Conservation (phyloP, 2,329 filamentous ascomycete species). For the Pyrenochaeta sp. region DNA sequence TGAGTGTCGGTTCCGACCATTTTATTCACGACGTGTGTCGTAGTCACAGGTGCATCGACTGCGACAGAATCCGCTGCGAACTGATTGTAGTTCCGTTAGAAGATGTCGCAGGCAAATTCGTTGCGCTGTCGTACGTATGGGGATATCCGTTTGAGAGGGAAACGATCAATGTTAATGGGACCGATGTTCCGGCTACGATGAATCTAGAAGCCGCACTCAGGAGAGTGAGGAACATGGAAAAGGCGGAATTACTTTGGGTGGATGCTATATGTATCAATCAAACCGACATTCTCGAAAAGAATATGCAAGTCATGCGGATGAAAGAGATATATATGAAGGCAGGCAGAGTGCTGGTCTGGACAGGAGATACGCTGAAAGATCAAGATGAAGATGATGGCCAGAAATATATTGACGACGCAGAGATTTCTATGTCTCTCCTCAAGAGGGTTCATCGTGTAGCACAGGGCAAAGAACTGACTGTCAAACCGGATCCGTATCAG, state of each 20-base stretch:
- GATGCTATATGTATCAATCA: slow-evolving; percentile 23
- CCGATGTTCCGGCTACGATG: neutral
- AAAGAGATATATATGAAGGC: slow-evolving; percentile 18
- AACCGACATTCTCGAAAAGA: slow-evolving; percentile 14
- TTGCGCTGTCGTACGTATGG: slow-evolving; percentile 14
- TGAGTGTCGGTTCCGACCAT: neutral
- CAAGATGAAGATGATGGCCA: neutral
- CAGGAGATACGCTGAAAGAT: slow-evolving; percentile 1
- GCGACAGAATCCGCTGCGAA: slow-evolving; percentile 7
- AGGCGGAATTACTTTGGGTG: slow-evolving; percentile 10
- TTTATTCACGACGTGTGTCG: neutral
- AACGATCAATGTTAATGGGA: neutral
- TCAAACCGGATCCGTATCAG: neutral
- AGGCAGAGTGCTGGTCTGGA: slow-evolving; percentile 11
- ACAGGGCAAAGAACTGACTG: neutral
- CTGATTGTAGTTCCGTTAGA: slow-evolving; percentile 4
- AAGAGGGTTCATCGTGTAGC: neutral
- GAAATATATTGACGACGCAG: neutral
- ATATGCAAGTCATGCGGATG: slow-evolving; percentile 20
- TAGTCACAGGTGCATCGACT: slow-evolving; percentile 3
- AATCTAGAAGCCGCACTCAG: slow-evolving; percentile 6
- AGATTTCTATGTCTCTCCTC: neutral
- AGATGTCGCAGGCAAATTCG: neutral
- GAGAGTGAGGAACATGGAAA: slow-evolving; percentile 1
- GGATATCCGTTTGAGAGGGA: neutral